Base-by-base conservation (phyloP, 2,329 filamentous ascomycete species). In the Cytospora leucostoma region DNA sequence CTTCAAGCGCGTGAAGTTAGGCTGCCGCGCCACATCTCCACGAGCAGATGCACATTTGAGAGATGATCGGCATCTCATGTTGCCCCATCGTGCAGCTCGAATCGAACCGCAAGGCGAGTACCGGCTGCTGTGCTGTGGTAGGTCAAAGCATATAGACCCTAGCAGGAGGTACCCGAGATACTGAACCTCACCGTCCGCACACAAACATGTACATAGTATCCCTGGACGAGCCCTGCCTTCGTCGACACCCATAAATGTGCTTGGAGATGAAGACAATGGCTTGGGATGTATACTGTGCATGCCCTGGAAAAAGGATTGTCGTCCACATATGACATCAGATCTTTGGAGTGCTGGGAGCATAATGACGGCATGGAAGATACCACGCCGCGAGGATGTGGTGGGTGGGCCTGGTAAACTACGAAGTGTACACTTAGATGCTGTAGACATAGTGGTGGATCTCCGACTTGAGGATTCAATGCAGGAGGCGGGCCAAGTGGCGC, bases 291-390 rank as follows among this genome's bases (percentile, higher is more conserved):
- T 55, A 50, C 59, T 49, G 59, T 55, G 51, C 34, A 32, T 33
- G 49, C 21, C 33, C 35, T 19, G 33, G 32, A 50, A 15, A 44
- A 47, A 34, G 37, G 59, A 33, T 21, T 15, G n/a, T 50, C 35
- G 33, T 21, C 51, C 40, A 50, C 47, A 37, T 21, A 61, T 56
- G 59, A 61, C 59, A 61, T 61, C 59, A 55, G 52, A 34, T 12
- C 37, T 19, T 17, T 52, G 49, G 51, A 37, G 4, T 61, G 47
- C 13, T 32, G n/a, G 49, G 40, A 47, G 53, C 32, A 38, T 50
- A 34, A 61, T 61, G 59, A 61, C 59, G 59, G 59, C 51, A 61
- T 61, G 38, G 32, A 52, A 38, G 27, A 55, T 34, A 55, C 27
- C 50, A 55, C 58, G 38, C 38, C 51, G 37, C 57, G 57, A 21